A percentile compares a stretch with the other conserved stretches of the same genome.
Conservation (phyloP, 1,284 basidiomycete genomes). For the Boletus albobrunnescens region DNA sequence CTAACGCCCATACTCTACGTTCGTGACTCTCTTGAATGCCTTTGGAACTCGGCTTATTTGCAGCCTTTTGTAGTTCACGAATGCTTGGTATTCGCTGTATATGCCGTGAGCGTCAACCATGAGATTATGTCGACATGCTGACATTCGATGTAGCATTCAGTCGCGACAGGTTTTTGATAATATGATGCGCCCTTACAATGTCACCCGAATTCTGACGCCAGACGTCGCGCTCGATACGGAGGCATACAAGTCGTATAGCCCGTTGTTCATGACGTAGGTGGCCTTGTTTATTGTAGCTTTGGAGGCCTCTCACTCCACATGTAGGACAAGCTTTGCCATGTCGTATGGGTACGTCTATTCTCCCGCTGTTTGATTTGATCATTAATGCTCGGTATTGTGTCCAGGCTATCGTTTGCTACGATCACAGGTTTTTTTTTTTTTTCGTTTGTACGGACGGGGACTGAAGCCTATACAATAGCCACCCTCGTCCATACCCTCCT, state of each 20-base stretch:
- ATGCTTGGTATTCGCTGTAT: slow-evolving; percentile 44
- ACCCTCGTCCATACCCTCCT: slow-evolving; percentile 64
- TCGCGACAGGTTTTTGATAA: slow-evolving; percentile 41
- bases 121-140: neutral
- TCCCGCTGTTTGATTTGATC: neutral
- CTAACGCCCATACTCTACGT: slow-evolving; percentile 46
- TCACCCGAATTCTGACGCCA: slow-evolving; percentile 49
- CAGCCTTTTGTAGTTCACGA: slow-evolving; percentile 42
- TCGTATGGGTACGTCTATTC: slow-evolving; percentile 38
- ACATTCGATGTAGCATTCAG: slow-evolving; percentile 23
- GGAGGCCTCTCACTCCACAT: neutral
- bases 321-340: slow-evolving; percentile 50
- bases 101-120: slow-evolving; percentile 30
- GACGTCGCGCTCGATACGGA: slow-evolving; percentile 47
- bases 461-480: slow-evolving; percentile 26
- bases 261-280: slow-evolving; percentile 55
- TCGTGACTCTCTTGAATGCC: slow-evolving; percentile 6
- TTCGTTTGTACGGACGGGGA: neutral
- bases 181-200: slow-evolving; percentile 53
- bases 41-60: neutral
- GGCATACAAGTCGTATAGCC: slow-evolving; percentile 65
- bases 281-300: neutral
- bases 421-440: slow-evolving; percentile 40
- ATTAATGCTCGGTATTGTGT: neutral
- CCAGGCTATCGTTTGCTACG: slow-evolving; percentile 53